Base-by-base conservation (phyloP, 2,329 filamentous ascomycete species). In the Tolypocladium ovalisporum region DNA sequence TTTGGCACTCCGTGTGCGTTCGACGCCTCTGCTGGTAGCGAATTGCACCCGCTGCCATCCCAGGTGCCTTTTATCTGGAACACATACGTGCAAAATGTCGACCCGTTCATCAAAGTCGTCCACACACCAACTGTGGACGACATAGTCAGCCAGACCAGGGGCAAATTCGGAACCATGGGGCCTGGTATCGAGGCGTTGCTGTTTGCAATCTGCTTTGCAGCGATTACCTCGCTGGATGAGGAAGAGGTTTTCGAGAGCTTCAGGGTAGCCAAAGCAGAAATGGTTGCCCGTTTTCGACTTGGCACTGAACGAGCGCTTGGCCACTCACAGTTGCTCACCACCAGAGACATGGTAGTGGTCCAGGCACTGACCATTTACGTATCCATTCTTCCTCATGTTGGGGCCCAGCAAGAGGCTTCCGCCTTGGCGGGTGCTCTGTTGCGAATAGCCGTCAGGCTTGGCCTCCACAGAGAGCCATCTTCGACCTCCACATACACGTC, bases 41-140 rank as follows among this genome's bases (percentile, higher is more conserved):
- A 58, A 0, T 54, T 67, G n/a, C 62, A 62, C 9, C 66, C 66
- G 0, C 58, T 67, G 37, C 64, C 66, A 8, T 64, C 65, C 12
- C 66, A 70, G 12, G 62, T 68, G 58, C 56, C 61, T 15, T 69
- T 67, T 44, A 62, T 70, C 22, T 70, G 67, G 68, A 60, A 66
- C 12, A 57, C 59, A n/a, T 71, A 64, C 35, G 58, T 67, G 4
- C 60, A 68, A 22, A 68, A 62, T 47, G 64, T 70, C 7, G 67
- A 71, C 32, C 65, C 67, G 0, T 68, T 71, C 54, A 62, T 71
- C 56, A 70, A 71, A 32, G 54, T 71, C 0, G 60, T 70, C 1
- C 60, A 69, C 54, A 34, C 60, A 1, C 63, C 63, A 10, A 63
- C 55, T 7, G 44, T 66, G 15, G 60, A 61, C 5, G 61, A 55